These are phyloP conservation scores for Solanum bulbocastanum DNA, from an alignment of 257 asterid species.

Conservation along the genomic window DNA sequence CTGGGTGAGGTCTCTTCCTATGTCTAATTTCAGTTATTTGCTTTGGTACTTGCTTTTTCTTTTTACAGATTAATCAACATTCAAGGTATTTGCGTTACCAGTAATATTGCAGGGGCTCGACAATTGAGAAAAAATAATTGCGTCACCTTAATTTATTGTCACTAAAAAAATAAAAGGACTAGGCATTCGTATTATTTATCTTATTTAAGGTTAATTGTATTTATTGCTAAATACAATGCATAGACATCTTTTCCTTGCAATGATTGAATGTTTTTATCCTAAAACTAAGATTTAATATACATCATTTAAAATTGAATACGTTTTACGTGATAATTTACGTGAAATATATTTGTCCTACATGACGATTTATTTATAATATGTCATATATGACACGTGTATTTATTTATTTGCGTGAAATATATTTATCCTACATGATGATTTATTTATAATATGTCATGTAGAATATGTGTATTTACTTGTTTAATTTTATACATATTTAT, in stretches of 20 bases:
- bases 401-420: too few relatives aligned
- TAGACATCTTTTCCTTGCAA: not conserved
- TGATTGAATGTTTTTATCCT: not conserved
- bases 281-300: not conserved
- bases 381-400: too few relatives aligned
- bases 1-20: not conserved
- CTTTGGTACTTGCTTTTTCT: constrained; percentile 20
- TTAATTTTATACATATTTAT: too few relatives aligned
- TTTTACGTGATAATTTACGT: too few relatives aligned
- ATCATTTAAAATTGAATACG: too few relatives aligned
- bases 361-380: too few relatives aligned
- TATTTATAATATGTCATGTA: not conserved
- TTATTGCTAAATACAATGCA: not conserved
- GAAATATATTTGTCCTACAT: too few relatives aligned
- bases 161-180: not conserved
- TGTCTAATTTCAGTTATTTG: not conserved
- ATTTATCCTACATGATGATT: too few relatives aligned
- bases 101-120: not conserved
- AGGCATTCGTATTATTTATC: not conserved
- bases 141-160: not conserved
- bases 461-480: not conserved
- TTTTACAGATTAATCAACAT: not conserved
- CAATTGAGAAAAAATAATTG: not conserved
- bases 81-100: not conserved
- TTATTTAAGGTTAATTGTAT: not conserved